Conservation (phyloP, 106 monocot genomes). For the Narthecium ossifragum region DNA sequence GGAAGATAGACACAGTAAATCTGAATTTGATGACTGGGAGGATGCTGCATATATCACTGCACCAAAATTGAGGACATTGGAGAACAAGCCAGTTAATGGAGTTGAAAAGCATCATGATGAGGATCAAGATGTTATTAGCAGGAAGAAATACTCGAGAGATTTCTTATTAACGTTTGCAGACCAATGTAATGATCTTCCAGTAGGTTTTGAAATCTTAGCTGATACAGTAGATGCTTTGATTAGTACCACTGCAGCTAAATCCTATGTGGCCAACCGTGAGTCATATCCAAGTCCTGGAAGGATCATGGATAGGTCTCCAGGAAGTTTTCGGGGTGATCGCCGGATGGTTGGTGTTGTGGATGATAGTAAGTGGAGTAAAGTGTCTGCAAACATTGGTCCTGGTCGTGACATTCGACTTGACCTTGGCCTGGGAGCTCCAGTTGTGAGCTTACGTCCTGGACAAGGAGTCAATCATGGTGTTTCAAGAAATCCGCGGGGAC, state of each 20-base stretch:
- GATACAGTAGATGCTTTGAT: constrained; percentile 3
- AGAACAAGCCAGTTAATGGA: not conserved
- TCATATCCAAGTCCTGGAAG: constrained; percentile 10
- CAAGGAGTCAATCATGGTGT: constrained; percentile 4
- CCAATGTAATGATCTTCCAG: not conserved
- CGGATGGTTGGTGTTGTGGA: constrained; percentile 1
- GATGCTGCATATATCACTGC: constrained; percentile 56
- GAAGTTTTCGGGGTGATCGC: constrained; percentile 2
- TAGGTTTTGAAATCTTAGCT: constrained; percentile 2
- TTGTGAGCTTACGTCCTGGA: not conserved
- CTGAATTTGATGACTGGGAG: constrained; percentile 73
- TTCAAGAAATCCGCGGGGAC: constrained; percentile 6
- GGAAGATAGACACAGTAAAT: constrained; percentile 35
- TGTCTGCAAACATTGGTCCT: not conserved
- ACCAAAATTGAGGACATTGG: constrained; percentile 30
- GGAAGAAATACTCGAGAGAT: constrained; percentile 8
- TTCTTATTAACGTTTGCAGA: constrained; percentile 2
- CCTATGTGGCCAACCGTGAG: not conserved
- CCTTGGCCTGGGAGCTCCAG: not conserved
- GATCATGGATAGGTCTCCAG: not conserved
- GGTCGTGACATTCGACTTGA: not conserved
- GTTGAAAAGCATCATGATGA: not conserved
- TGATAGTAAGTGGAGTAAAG: constrained; percentile 5
- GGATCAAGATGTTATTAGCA: not conserved
- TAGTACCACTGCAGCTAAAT: not conserved